Evolutionary conservation across 2,329 filamentous ascomycete genomes (phyloP), one percentile per base, ranked within the genome.

Genomic region (Sporothrix humicola): DNA sequence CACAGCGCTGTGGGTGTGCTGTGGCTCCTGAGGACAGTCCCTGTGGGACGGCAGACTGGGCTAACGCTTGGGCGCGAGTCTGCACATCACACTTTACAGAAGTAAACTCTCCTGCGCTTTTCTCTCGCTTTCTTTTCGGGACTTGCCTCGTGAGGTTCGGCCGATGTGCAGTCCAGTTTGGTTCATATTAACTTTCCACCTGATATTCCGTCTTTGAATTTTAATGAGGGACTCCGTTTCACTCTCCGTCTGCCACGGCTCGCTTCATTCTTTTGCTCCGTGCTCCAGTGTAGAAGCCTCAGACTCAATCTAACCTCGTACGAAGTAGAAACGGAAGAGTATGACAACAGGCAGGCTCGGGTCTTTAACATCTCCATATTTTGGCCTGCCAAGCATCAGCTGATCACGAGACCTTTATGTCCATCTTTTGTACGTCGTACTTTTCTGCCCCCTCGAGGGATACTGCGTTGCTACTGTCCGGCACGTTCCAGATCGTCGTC

Each of bases 51-150:
- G 31, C 31, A 12, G 31, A 58, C 66, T 23, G 65, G 20, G 2
- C 46, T 68, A 26, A 9, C 17, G 2, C 52, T 68, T 68, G 46
- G 42, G 13, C 46, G 65, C 65, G 65, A 68, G 26, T 37, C 31
- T 37, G 31, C 31, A 37, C 31, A 37, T 37, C 31, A 37, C 31
- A 37, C 31, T 37, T 37, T 37, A 37, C 31, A 37, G 4, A 37
- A 37, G 23, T 37, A 37, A 6, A 7, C 31, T 37, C 31, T 56
- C 20, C n/a, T 56, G 52, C 20, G n/a, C 52, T 12, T 56, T 56
- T 56, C 20, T 23, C 37, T 63, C 59, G 59, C 37, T 23, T 46
- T 65, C 31, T 65, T 65, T 46, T 65, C 37, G 59, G 59, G 59
- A 44, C 31, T 61, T 61, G 59, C 17, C 61, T 48, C n/a, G 61